phyloP scores from a whole-genome alignment of 177 flowering plant species.

The Vitis hybrid region DNA sequence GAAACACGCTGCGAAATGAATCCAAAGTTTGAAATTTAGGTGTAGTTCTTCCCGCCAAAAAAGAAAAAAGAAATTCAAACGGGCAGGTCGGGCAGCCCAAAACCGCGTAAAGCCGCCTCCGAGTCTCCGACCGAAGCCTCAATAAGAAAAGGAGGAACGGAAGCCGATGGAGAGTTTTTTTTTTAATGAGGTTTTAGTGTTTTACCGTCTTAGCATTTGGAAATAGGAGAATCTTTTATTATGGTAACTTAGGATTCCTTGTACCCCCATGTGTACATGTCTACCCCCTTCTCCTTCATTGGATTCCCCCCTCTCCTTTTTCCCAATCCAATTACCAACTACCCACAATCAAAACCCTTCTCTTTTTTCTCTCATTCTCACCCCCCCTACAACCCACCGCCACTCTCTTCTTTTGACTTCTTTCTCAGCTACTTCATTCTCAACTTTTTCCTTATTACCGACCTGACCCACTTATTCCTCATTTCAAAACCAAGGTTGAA shows the following conservation, averaged over 20 bases:
- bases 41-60: conserved; percentile 23
- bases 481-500: too few relatives aligned
- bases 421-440: too few relatives aligned
- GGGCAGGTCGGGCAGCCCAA: conserved; percentile 26
- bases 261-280: conserved; percentile 26
- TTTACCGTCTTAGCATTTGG: not conserved
- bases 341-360: too few relatives aligned
- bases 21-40: not conserved
- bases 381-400: too few relatives aligned
- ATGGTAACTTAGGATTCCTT: conserved; percentile 26
- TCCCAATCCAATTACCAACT: too few relatives aligned
- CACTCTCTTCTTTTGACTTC: too few relatives aligned
- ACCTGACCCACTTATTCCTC: too few relatives aligned
- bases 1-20: not conserved
- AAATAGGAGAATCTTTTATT: conserved; percentile 7
- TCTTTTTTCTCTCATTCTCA: not conserved
- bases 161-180: conserved; percentile 12
- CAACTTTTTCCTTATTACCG: too few relatives aligned
- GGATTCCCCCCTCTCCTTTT: conserved; percentile 21
- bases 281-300: conserved; percentile 9
- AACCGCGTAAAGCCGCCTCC: conserved; percentile 19
- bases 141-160: conserved; percentile 1
- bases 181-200: not conserved
- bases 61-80: not conserved
- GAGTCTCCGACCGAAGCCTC: not conserved